A percentile compares a stretch with the other conserved stretches of the same genome.
These are phyloP conservation scores for Gossypium davidsonii DNA, from an alignment of 441 rosid species.

Conservation along the genomic window DNA sequence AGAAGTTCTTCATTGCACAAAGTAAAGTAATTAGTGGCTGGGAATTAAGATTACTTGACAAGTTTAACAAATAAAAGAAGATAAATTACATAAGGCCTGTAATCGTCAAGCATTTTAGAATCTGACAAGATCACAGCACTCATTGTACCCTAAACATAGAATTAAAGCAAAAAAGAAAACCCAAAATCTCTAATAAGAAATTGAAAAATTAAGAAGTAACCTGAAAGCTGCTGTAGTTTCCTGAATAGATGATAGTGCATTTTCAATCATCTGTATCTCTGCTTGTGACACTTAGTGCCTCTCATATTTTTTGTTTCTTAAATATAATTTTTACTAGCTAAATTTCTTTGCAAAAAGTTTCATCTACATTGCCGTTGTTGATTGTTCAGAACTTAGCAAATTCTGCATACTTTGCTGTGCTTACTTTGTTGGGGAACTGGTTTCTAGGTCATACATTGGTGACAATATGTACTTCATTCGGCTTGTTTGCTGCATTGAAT, in stretches of 20 bases:
- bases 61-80: not conserved
- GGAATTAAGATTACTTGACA: not conserved
- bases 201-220: not conserved
- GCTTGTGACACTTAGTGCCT: not conserved
- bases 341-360: slow-evolving; percentile 6
- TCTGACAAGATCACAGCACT: not conserved
- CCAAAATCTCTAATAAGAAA: not conserved
- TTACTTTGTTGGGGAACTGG: not conserved
- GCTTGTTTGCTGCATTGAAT: not conserved
- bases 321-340: not conserved
- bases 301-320: not conserved
- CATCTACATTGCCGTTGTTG: not conserved
- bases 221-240: slow-evolving; percentile 1
- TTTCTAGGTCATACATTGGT: not conserved
- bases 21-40: not conserved
- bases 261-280: not conserved
- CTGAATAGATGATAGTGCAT: not conserved
- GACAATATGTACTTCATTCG: not conserved
- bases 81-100: not conserved
- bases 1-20: not conserved
- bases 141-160: not conserved
- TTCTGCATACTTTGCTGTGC: not conserved
- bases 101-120: not conserved
- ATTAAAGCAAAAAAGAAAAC: not conserved
- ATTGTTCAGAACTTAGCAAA: not conserved